Evolutionary conservation across 306 rosid species (phyloP), one percentile per base, ranked within the genome.

Genomic region (Rosa multiflora): DNA sequence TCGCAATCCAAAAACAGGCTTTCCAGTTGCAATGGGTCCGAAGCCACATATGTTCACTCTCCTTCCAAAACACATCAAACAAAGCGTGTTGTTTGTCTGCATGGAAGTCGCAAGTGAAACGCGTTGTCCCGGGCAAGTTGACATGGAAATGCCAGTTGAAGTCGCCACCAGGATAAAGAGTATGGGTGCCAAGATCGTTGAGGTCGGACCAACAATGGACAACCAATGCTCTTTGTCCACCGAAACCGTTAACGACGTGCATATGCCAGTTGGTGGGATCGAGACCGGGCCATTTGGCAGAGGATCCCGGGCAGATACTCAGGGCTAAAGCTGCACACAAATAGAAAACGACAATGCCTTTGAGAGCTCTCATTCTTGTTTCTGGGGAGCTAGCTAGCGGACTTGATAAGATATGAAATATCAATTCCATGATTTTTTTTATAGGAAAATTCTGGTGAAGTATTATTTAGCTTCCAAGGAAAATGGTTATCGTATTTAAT

Each of bases 91-190:
- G 48, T 5, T 48, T 15, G 62, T 21, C 70, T 5, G 3, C 76
- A 9, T 23, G 12, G 5, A 53, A 4, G 23, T 72, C 29, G 44
- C 83, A 79, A 83, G 83, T 79, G 48, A 53, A 83, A 8, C 70
- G 77, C 7, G 83, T 83, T 3, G 70, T 68, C 8, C 68, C 77
- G 1, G 10, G 51, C 21, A 79, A 79, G 70, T 83, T 51, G 4
- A 39, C 21, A 42, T 29, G 39, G 40, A 83, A 83, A 39, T 42
- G 43, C 86, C 86, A 83, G 1, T 46, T 15, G 46, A 69, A 23
- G 3, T 83, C 48, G 0, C 29, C 52, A 4, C 77, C 67, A 0
- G 56, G 67, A 0, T 21, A 20, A 8, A 83, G 61, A 43, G 29
- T 21, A 58, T 21, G 79, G 18, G 9, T 4, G n/a, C 79, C 61